Evolutionary conservation across 768 basidiomycete species (phyloP), one percentile per base, ranked within the genome.

Genomic region (Serpula lacrymans): DNA sequence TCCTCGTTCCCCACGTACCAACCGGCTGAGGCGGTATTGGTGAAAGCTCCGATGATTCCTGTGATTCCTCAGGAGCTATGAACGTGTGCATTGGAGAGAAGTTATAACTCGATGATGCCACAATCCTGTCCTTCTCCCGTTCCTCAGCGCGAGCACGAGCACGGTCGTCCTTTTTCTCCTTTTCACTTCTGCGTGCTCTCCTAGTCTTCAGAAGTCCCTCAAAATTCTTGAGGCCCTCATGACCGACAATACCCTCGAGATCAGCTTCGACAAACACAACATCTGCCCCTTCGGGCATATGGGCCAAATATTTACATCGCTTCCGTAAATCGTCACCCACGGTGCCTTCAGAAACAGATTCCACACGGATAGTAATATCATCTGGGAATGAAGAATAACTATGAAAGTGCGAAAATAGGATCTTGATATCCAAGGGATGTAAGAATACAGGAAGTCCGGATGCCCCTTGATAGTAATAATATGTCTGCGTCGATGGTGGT

Each of bases 401-500:
- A 54, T 74, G 73, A 63, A 82, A 97, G 58, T 94, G 85, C 10
- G 89, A 77, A 30, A 93, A 71, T 18, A 99, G 73, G 46, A 96
- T 91, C 64, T 83, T 86, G 64, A 96, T 97, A 59, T 99, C 95
- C 22, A 99, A 75, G 3, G 95, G 95, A 54, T 96, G 92, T 9
- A 99, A 78, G 71, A 88, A 99, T 50, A 96, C 74, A 8, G 91
- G 87, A 42, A 88, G 72, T 10, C 96, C 96, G 2, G 89, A 88
- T 1, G 90, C 81, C 13, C 92, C 87, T 60, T 98, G 96, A 60
- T 98, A 99, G 64, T 87, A 99, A 58, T 87, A 93, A 65, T 95
- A 99, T 7, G 90, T 85, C 8, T 89, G 85, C 12, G 88, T 86
- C 13, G 88, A 87, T 13, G 85, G 88, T 3, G 89, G 88, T 2